These are phyloP conservation scores for Vanderwaltozyma tropicalis DNA, from an alignment of 805 yeast genomes.

Conservation along the genomic window DNA sequence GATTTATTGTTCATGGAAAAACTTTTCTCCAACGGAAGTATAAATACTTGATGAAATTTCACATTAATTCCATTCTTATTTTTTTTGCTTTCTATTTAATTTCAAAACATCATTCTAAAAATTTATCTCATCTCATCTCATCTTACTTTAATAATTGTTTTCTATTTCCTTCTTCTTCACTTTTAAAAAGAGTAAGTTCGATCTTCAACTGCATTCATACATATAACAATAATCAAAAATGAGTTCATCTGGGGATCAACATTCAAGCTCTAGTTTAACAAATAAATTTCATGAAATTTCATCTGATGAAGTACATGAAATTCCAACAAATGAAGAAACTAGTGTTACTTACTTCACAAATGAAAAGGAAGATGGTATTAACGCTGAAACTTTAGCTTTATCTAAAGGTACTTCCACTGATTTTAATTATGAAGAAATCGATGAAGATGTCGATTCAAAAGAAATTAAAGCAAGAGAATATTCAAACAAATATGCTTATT, in stretches of 20 bases:
- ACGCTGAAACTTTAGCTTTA: neutral
- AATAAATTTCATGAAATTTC: too few species aligned
- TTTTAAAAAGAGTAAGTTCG: too few species aligned
- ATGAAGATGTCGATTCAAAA: neutral
- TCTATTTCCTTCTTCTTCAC: neutral
- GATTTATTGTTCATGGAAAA: neutral
- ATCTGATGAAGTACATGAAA: too few species aligned
- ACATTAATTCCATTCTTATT: neutral
- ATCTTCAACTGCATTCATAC: too few species aligned
- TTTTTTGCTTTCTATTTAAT: neutral
- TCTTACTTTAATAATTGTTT: neutral
- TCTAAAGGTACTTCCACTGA: neutral
- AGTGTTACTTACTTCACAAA: neutral
- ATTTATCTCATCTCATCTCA: neutral
- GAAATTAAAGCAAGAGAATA: neutral
- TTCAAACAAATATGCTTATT: neutral
- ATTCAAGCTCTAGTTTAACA: neutral
- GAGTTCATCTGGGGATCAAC: neutral
- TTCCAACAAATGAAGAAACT: neutral
- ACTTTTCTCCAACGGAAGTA: slow-evolving; percentile 5
- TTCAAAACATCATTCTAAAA: too few species aligned
- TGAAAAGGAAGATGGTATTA: neutral
- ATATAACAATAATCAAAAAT: too few species aligned
- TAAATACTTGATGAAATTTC: slow-evolving; percentile 1
- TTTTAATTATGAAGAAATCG: neutral